phyloP scores from a whole-genome alignment of 2,329 filamentous ascomycete species.

The Chalaropsis ovoidea region DNA sequence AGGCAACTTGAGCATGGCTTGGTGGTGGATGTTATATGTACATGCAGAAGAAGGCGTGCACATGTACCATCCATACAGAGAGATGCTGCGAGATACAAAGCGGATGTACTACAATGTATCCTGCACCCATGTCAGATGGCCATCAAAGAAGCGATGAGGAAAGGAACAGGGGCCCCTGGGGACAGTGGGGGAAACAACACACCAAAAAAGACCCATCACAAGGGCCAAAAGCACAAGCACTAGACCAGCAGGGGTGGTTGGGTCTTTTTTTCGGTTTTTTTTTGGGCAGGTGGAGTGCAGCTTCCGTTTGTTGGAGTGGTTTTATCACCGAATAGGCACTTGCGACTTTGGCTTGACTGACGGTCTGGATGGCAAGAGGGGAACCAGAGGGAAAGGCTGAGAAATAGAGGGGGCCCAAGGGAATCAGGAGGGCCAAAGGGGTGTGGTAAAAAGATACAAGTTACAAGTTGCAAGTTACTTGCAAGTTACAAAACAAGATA shows the following conservation, averaged over 20 bases:
- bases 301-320: neutral
- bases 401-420: neutral
- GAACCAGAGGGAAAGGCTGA: neutral
- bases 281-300: neutral
- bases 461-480: neutral
- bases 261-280: neutral
- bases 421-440: neutral
- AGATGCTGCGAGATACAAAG: neutral
- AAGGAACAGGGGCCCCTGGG: neutral
- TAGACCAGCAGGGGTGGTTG: neutral
- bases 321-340: neutral
- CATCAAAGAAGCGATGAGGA: neutral
- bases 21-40: neutral
- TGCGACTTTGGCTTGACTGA: neutral
- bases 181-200: constrained; percentile 5
- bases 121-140: neutral
- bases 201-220: constrained; percentile 13
- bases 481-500: neutral
- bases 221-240: constrained; percentile 14
- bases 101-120: neutral
- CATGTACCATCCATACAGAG: neutral
- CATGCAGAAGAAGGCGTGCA: neutral
- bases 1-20: too few species aligned
- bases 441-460: neutral
- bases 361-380: too few species aligned